A percentile compares a stretch with the other conserved stretches of the same genome.
phyloP scores from a whole-genome alignment of 2,329 filamentous ascomycete genomes.

The Aspergillus hortae region DNA sequence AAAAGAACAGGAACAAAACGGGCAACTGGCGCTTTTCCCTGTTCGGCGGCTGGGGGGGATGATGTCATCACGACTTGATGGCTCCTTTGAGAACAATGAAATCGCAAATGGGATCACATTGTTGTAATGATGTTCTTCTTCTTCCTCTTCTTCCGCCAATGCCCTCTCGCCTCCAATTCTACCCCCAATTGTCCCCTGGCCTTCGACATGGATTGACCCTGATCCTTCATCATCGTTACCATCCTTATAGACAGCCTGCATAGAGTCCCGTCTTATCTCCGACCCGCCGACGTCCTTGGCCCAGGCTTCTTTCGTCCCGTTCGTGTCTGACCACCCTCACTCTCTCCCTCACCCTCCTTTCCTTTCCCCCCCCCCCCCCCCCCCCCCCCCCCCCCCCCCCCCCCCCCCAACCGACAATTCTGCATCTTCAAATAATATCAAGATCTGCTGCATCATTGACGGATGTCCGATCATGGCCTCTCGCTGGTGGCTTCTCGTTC shows the following conservation, averaged over 20 bases:
- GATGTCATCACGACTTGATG: not conserved
- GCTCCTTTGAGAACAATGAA: not conserved
- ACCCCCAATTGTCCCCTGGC: not conserved
- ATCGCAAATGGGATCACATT: not conserved
- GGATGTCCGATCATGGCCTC: constrained; percentile 25
- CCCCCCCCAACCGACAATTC: too few species aligned
- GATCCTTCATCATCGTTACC: not conserved
- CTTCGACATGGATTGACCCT: too few species aligned
- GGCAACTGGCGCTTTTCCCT: not conserved
- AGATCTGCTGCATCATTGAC: not conserved
- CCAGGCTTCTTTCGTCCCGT: not conserved
- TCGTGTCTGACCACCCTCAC: not conserved
- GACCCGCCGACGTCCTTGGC: too few species aligned
- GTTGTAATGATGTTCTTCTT: not conserved
- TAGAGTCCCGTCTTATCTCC: too few species aligned
- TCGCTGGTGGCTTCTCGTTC: constrained; percentile 59
- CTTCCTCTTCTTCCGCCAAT: not conserved
- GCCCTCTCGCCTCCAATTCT: too few species aligned
- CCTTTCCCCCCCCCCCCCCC: not conserved
- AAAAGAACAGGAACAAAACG: not conserved
- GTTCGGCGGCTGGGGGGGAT: not conserved
- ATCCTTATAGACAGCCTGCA: not conserved
- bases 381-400: too few species aligned
- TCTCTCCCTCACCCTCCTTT: not conserved
- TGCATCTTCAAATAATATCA: not conserved